Evolutionary conservation across 2,329 filamentous ascomycete species (phyloP), one percentile per base, ranked within the genome.

Genomic region (Calonectria leucothoes): DNA sequence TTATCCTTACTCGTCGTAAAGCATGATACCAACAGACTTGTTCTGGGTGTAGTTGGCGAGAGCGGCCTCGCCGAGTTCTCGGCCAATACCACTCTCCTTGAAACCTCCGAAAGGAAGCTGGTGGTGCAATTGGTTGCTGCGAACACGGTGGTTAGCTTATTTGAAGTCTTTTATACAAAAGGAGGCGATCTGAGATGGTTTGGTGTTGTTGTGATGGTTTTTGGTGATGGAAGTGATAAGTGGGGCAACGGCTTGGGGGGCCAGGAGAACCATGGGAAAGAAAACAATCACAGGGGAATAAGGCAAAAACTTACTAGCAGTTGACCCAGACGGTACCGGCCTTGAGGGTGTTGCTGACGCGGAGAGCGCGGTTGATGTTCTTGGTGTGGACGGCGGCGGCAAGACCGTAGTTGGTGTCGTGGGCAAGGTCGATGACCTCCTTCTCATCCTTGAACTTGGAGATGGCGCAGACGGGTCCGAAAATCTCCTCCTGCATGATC

Each of bases 401-500:
- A 55, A 98, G 91, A 81, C 95, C 95, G 87, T 96, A 98, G 77
- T 86, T 91, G 82, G 91, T 93, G 86, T 92, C 88, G 89, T 98
- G 97, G 78, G 91, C 94, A 67, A 94, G 86, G 78, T 89, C 87
- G 85, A 98, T 92, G 75, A 91, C 94, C 70, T 98, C 95, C 48
- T 93, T 93, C 87, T 94, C 93, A 78, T 90, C 92, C 88, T 93
- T 93, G 90, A 98, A 97, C 88, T 96, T 97, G 87, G 93, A 90
- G 79, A 98, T 93, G 81, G 93, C 90, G 87, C 92, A 94, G 76
- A 98, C 95, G 72, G 95, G 95, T 77, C 95, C 95, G 84, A 98
- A 98, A 84, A 98, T 97, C 88, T 98, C 95, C 87, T 97, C 94
- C 85, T 95, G 91, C 87, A 95, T 93, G 82, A 98, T 97, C 91